These are phyloP conservation scores for Hirsutella thompsonii DNA, from an alignment of 2,329 filamentous ascomycete species.

Conservation along the genomic window DNA sequence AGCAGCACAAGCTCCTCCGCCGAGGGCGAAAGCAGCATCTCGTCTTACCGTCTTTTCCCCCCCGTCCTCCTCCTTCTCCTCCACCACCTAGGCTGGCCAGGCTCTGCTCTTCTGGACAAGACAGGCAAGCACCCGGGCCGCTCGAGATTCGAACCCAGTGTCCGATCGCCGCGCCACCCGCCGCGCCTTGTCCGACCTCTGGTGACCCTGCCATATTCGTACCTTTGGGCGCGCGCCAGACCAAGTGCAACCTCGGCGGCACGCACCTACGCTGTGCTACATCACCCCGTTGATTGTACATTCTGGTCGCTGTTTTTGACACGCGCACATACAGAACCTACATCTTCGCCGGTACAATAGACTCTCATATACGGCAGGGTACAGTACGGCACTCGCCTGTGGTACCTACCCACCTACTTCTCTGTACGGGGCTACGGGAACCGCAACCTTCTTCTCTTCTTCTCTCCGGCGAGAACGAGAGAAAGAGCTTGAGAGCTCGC, in stretches of 20 bases:
- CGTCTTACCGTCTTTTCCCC: neutral
- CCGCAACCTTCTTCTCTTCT: no score
- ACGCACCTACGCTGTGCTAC: constrained; percentile 4
- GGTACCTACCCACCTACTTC: neutral
- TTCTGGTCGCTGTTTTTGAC: neutral
- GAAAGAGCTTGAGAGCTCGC: neutral
- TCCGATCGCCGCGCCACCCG: constrained; percentile 3
- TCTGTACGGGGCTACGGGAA: no score
- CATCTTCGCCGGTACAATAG: no score
- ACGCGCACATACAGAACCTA: no score
- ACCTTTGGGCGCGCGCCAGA: constrained; percentile 1
- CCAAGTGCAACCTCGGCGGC: constrained; percentile 3
- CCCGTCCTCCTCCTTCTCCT: neutral
- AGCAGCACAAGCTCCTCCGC: neutral
- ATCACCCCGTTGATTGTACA: constrained; percentile 1
- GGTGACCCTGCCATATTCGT: constrained; percentile 2
- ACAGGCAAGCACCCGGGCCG: no score
- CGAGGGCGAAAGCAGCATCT: no score
- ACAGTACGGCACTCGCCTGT: neutral
- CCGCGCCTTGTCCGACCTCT: constrained; percentile 3
- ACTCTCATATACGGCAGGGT: neutral
- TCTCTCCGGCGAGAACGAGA: neutral
- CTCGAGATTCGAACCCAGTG: neutral
- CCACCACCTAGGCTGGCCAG: no score
- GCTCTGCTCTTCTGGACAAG: no score